Conservation (phyloP, 2,329 filamentous ascomycete species). For the Ilyonectria mors-panacis region DNA sequence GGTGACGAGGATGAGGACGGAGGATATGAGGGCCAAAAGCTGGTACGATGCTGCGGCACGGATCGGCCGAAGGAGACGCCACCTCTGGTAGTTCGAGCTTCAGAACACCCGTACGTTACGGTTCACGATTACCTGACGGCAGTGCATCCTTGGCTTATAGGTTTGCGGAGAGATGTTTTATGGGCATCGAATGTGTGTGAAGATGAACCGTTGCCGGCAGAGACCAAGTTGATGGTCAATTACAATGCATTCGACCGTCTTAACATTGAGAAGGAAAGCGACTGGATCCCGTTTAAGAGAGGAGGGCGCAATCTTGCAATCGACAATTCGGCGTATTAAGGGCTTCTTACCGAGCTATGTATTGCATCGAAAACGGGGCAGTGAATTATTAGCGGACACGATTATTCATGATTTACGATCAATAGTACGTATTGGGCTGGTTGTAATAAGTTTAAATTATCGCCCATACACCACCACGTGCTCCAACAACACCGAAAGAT, state of each 20-base stretch:
- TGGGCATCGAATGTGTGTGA: not conserved
- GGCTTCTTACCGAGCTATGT: too few relatives aligned
- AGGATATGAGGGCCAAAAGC: not conserved
- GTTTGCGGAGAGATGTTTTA: not conserved
- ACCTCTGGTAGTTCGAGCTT: not conserved
- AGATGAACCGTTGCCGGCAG: not conserved
- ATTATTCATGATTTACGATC: too few relatives aligned
- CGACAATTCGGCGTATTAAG: too few relatives aligned
- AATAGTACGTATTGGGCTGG: too few relatives aligned
- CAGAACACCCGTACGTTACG: conserved; percentile 30
- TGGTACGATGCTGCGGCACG: conserved; percentile 1
- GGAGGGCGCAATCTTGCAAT: not conserved
- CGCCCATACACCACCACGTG: too few relatives aligned
- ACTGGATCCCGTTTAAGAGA: not conserved
- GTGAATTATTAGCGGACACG: too few relatives aligned
- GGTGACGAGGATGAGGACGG: not conserved
- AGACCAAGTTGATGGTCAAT: conserved; percentile 3
- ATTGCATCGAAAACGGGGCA: too few relatives aligned
- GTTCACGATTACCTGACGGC: conserved; percentile 40
- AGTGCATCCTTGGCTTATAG: conserved; percentile 40
- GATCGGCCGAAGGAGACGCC: conserved; percentile 5
- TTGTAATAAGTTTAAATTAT: too few relatives aligned
- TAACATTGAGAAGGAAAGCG: not conserved
- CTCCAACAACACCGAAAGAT: too few relatives aligned
- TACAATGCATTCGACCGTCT: not conserved